Evolutionary conservation across 257 asterid species (phyloP).

Genomic region (Ajuga chamaepitys): DNA sequence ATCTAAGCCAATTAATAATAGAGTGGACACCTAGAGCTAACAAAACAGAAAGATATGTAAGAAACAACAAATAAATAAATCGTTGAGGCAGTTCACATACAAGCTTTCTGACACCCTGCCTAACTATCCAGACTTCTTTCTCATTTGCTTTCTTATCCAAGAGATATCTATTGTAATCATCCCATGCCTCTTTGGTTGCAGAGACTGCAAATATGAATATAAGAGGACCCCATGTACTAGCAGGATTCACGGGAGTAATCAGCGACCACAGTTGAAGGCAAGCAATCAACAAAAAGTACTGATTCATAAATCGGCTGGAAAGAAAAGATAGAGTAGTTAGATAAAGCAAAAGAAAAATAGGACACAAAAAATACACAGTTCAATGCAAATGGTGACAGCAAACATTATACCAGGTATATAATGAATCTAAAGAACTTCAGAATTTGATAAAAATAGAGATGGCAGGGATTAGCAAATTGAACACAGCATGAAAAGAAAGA

Average conservation of each 20-base stretch:
- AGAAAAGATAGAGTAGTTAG: constrained; percentile 23
- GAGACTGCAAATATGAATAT: constrained; percentile 97
- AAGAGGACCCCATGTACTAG: constrained; percentile 99
- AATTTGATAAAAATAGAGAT: not conserved
- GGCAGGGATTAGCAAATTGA: not conserved
- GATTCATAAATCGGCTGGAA: constrained; percentile 99
- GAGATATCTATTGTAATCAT: constrained; percentile 90
- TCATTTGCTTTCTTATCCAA: constrained; percentile 97
- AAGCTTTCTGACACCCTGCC: constrained; percentile 74
- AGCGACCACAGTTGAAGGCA: constrained; percentile 99
- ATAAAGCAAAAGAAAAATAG: constrained; percentile 9
- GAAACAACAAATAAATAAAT: not conserved
- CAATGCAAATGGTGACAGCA: not conserved
- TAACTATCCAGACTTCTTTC: constrained; percentile 93
- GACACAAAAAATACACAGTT: not conserved
- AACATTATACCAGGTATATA: not conserved
- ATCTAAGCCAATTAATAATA: constrained; percentile 2
- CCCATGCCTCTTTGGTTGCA: constrained; percentile 98
- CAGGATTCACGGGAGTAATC: constrained; percentile 99
- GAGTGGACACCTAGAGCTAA: not conserved
- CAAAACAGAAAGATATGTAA: not conserved
- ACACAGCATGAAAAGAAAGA: not conserved
- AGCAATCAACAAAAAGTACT: constrained; percentile 97
- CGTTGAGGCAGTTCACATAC: constrained; percentile 36
- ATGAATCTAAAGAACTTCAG: not conserved